Conservation (phyloP, 768 basidiomycete species). For the Auriscalpium orientale region DNA sequence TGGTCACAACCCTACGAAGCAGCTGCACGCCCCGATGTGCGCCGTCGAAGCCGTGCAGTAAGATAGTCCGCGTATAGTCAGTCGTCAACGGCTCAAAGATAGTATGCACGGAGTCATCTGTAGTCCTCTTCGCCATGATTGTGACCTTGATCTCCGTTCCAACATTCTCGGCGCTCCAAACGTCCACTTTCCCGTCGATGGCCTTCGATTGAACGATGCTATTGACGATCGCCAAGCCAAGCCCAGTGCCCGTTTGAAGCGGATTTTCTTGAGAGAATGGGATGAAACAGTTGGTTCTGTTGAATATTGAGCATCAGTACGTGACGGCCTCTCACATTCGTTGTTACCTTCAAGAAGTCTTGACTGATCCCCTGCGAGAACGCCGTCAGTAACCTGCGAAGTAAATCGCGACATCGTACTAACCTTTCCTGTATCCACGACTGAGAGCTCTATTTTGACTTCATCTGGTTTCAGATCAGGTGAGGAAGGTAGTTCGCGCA, state of each 20-base stretch:
- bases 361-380: constrained; percentile 73
- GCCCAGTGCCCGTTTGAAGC: constrained; percentile 84
- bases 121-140: constrained; percentile 62
- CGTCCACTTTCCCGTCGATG: constrained; percentile 87
- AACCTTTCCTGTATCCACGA: constrained; percentile 87
- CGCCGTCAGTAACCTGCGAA: background rate
- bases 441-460: constrained; percentile 74
- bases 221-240: constrained; percentile 93
- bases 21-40: constrained; percentile 61
- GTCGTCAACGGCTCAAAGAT: constrained; percentile 20
- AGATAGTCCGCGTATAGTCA: constrained; percentile 33
- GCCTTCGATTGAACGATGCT: constrained; percentile 83
- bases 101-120: constrained; percentile 24
- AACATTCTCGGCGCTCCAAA: constrained; percentile 82
- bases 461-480: constrained; percentile 47
- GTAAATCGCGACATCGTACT: background rate
- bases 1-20: constrained; percentile 49
- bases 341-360: constrained; percentile 73
- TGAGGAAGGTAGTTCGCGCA: constrained; percentile 62
- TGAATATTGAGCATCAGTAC: background rate
- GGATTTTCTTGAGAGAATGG: constrained; percentile 98
- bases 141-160: constrained; percentile 90
- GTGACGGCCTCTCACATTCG: background rate
- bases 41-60: constrained; percentile 65
- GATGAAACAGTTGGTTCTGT: constrained; percentile 90